These are phyloP conservation scores for Medicago lupulina DNA, from an alignment of 306 rosid genomes.

Conservation along the genomic window DNA sequence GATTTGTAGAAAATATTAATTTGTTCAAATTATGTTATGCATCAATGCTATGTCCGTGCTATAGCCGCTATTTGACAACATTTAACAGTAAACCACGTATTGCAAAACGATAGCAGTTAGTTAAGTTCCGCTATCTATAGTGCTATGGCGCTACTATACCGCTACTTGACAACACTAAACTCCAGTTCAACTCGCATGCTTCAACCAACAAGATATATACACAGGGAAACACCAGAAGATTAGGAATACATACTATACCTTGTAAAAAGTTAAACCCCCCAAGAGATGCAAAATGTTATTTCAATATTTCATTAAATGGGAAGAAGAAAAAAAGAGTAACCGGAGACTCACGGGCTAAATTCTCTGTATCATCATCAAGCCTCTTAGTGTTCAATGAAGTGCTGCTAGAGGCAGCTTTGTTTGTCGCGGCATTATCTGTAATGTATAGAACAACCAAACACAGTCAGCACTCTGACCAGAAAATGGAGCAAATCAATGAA, in stretches of 20 bases:
- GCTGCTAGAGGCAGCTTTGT: constrained; percentile 83
- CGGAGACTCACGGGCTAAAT: constrained; percentile 68
- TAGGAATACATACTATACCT: not conserved
- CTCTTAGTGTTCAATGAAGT: constrained; percentile 86
- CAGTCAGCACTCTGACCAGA: constrained; percentile 30
- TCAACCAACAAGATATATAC: not conserved
- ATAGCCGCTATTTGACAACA: no score
- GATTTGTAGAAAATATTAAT: no score
- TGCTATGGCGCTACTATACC: no score
- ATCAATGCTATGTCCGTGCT: no score
- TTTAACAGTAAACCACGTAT: no score
- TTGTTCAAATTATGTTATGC: no score
- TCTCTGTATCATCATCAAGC: constrained; percentile 88
- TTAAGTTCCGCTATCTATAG: no score
- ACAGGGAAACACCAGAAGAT: not conserved
- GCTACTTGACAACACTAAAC: no score
- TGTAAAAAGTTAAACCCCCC: not conserved
- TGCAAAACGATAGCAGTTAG: no score
- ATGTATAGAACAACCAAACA: constrained; percentile 7
- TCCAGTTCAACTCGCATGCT: not conserved
- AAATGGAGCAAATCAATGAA: not conserved
- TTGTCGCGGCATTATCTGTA: constrained; percentile 68
- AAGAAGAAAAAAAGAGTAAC: not conserved
- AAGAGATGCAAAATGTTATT: not conserved
- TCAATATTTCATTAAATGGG: constrained; percentile 1